These are phyloP conservation scores for Penicillium italicum DNA, from an alignment of 2,329 filamentous ascomycete genomes.

Conservation along the genomic window DNA sequence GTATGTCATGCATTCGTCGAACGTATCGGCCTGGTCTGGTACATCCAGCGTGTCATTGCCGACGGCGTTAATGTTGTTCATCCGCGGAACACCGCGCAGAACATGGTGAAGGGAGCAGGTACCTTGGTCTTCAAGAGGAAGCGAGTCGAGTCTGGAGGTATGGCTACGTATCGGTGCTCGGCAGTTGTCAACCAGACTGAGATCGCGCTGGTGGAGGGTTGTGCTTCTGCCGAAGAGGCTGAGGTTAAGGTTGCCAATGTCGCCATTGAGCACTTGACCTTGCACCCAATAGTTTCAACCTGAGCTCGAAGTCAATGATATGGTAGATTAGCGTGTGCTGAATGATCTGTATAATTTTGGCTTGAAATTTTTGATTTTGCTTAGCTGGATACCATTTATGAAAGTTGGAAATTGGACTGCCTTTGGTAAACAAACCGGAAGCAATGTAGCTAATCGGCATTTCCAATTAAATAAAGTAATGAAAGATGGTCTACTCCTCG, in stretches of 20 bases:
- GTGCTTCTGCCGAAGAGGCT: conserved; percentile 29
- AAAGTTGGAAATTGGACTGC: not conserved
- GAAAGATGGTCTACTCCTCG: conserved; percentile 18
- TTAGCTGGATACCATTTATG: not conserved
- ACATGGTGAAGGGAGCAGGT: conserved; percentile 44
- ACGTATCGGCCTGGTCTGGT: conserved; percentile 61
- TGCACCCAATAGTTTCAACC: not conserved
- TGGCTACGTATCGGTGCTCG: conserved; percentile 22
- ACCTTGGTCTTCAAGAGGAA: conserved; percentile 15
- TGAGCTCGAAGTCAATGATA: not conserved
- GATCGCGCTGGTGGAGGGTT: conserved; percentile 23
- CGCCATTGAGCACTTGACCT: conserved; percentile 15
- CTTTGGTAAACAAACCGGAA: not conserved
- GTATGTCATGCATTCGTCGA: conserved; percentile 60
- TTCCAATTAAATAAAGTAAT: not conserved
- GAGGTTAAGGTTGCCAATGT: conserved; percentile 26
- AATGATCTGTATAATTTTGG: not conserved
- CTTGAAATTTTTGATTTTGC: not conserved
- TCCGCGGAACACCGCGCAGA: conserved; percentile 66
- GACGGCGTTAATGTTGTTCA: conserved; percentile 55
- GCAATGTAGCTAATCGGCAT: not conserved
- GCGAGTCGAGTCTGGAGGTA: conserved; percentile 12
- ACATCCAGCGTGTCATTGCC: conserved; percentile 59
- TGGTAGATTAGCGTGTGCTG: not conserved
- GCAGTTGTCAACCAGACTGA: conserved; percentile 15